Conservation (phyloP, 2,329 filamentous ascomycete species). For the Pezicula rhizophila region DNA sequence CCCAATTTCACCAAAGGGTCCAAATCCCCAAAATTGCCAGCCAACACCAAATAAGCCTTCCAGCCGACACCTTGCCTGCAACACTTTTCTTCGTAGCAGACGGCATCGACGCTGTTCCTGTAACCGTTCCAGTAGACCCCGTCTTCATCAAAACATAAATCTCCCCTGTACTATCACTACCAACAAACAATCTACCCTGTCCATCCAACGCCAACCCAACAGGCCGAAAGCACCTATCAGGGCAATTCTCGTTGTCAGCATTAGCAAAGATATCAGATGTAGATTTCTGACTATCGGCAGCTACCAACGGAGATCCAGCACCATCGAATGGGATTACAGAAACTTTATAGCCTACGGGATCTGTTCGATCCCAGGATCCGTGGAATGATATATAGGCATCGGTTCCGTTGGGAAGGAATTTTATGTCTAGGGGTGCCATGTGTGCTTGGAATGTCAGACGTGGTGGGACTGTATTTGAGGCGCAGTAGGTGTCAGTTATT, state of each 20-base stretch:
- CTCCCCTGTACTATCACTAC: constrained; percentile 58
- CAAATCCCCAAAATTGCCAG: no score
- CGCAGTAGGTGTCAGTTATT: constrained; percentile 40
- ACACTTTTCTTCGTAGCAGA: not conserved
- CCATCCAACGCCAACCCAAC: constrained; percentile 50
- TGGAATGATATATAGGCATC: constrained; percentile 65
- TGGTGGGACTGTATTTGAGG: constrained; percentile 39
- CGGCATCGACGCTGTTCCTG: not conserved
- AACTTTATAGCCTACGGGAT: constrained; percentile 42
- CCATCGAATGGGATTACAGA: constrained; percentile 33
- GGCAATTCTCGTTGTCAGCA: constrained; percentile 45
- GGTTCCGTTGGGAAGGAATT: constrained; percentile 52
- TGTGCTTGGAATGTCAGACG: constrained; percentile 59
- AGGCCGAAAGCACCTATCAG: constrained; percentile 54
- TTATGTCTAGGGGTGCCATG: constrained; percentile 65
- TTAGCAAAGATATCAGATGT: constrained; percentile 51
- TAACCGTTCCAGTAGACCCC: constrained; percentile 4
- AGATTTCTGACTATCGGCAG: constrained; percentile 38
- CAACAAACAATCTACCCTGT: constrained; percentile 55
- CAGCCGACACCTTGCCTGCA: not conserved
- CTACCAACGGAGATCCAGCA: constrained; percentile 35
- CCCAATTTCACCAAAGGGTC: no score
- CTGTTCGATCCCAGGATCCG: constrained; percentile 58
- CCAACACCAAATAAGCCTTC: no score
- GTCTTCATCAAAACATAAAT: constrained; percentile 47